Evolutionary conservation across 2,329 filamentous ascomycete species (phyloP).

Genomic region (Ascosphaera acerosa): DNA sequence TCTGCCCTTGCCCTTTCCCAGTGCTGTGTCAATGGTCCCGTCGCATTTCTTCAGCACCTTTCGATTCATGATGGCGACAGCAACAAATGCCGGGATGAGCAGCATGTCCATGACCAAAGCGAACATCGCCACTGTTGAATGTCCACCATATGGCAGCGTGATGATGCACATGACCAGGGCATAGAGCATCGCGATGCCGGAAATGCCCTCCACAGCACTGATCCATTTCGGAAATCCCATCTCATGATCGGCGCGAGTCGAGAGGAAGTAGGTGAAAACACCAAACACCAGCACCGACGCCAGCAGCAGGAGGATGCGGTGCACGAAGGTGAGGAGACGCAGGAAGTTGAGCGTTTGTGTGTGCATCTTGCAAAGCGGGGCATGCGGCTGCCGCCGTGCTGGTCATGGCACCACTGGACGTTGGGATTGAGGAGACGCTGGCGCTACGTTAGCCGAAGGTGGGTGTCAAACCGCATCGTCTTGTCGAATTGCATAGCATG

Average conservation of each 20-base stretch:
- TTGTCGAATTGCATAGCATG: too few relatives aligned
- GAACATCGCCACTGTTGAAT: slow-evolving; percentile 43
- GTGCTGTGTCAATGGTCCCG: slow-evolving; percentile 36
- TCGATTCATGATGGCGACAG: slow-evolving; percentile 51
- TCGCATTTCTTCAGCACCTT: slow-evolving; percentile 41
- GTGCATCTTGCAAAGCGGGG: neutral
- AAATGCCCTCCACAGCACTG: slow-evolving; percentile 53
- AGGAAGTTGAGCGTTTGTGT: neutral
- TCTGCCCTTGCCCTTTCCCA: slow-evolving; percentile 36
- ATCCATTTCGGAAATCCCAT: slow-evolving; percentile 36
- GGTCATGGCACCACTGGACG: too few relatives aligned
- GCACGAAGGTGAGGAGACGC: slow-evolving; percentile 23
- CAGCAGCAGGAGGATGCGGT: slow-evolving; percentile 50
- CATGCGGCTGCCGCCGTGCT: too few relatives aligned
- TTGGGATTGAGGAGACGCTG: too few relatives aligned
- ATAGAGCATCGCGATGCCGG: slow-evolving; percentile 51
- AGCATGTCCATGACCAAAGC: slow-evolving; percentile 51
- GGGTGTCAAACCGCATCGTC: too few relatives aligned
- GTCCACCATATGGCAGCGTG: slow-evolving; percentile 55
- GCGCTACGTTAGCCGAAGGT: too few relatives aligned
- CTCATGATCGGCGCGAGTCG: slow-evolving; percentile 39
- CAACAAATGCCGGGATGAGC: slow-evolving; percentile 56
- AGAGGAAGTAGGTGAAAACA: slow-evolving; percentile 67
- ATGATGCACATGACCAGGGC: slow-evolving; percentile 44
- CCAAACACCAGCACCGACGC: slow-evolving; percentile 49